phyloP scores from a whole-genome alignment of 306 rosid genomes.

The Nissolia schottii region DNA sequence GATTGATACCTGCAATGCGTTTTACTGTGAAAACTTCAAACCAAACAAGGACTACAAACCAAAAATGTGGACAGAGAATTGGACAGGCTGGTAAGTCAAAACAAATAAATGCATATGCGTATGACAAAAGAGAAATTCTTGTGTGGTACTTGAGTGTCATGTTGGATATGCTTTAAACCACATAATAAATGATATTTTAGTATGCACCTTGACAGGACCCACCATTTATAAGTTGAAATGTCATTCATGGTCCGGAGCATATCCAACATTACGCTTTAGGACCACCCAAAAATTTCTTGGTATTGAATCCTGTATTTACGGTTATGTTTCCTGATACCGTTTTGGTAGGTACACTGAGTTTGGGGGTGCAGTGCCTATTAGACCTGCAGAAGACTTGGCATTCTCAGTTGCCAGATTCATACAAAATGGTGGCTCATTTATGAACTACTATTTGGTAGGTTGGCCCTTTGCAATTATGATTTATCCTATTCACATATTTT shows the following conservation, averaged over 20 bases:
- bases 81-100: constrained; percentile 85
- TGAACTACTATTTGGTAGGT: constrained; percentile 84
- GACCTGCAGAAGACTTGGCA: constrained; percentile 88
- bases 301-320: background rate
- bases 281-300: background rate
- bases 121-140: too few relatives aligned
- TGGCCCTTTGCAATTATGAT: constrained; percentile 4
- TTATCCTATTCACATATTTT: background rate
- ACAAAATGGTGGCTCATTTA: constrained; percentile 83
- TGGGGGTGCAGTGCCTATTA: constrained; percentile 76
- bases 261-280: too few relatives aligned
- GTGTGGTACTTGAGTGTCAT: too few relatives aligned
- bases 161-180: too few relatives aligned
- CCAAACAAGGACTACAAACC: constrained; percentile 76
- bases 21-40: constrained; percentile 74
- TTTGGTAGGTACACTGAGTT: constrained; percentile 73
- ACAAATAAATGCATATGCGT: background rate
- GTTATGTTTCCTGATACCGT: constrained; percentile 1
- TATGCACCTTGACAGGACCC: too few relatives aligned
- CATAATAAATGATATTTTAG: too few relatives aligned
- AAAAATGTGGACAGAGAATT: constrained; percentile 93
- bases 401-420: constrained; percentile 78
- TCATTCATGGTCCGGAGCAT: too few relatives aligned
- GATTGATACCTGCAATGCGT: constrained; percentile 94
- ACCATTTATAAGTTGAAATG: too few relatives aligned